phyloP scores from a whole-genome alignment of 257 asterid species.

The Anisodus tanguticus region DNA sequence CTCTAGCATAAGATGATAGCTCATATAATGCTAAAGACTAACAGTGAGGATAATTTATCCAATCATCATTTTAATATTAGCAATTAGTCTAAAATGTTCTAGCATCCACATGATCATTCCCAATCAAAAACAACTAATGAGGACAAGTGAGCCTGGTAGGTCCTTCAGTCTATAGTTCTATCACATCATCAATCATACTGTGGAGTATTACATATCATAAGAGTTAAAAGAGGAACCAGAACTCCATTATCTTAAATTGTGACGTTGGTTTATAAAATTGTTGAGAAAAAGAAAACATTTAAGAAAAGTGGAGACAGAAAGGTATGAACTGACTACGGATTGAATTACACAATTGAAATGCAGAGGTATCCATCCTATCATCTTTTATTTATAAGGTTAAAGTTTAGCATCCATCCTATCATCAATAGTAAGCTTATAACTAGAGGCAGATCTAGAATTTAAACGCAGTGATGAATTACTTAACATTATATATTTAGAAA shows the following conservation, averaged over 20 bases:
- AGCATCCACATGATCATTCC: neutral
- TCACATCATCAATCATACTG: slow-evolving; percentile 7
- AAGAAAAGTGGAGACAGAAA: neutral
- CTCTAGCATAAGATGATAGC: slow-evolving; percentile 21
- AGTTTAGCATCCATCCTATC: neutral
- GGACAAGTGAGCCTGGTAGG: neutral
- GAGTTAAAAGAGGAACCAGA: slow-evolving; percentile 12
- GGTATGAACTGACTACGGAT: slow-evolving; percentile 1
- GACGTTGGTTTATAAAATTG: neutral
- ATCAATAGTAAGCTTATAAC: slow-evolving; percentile 8
- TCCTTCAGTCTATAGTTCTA: neutral
- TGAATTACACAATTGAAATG: neutral
- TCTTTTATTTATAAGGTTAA: too few relatives aligned
- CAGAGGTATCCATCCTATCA: neutral
- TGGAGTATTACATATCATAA: neutral
- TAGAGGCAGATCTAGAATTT: neutral
- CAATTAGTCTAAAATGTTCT: neutral
- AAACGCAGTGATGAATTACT: neutral
- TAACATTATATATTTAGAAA: neutral
- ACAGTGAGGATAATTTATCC: neutral
- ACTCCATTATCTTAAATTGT: neutral
- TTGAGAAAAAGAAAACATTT: neutral
- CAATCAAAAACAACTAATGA: neutral
- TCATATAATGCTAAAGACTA: neutral
- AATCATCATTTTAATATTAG: neutral